Percentiles rank a stretch among this genome's conserved stretches.
These are phyloP conservation scores for Coniosporium tulheliwenetii DNA, from an alignment of 2,329 filamentous ascomycete genomes.

Conservation along the genomic window DNA sequence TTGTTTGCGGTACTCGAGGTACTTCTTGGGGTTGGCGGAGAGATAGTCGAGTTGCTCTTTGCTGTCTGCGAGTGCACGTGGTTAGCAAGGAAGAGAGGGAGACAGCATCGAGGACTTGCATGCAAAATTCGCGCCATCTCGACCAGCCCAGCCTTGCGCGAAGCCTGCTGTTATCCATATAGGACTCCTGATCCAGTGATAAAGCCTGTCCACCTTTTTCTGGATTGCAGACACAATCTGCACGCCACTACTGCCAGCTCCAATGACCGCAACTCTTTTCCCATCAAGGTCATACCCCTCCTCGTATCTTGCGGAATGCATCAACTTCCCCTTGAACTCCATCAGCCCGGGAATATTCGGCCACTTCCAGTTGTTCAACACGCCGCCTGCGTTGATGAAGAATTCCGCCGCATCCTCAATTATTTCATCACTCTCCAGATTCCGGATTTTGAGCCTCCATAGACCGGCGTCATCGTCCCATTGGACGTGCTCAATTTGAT, in stretches of 20 bases:
- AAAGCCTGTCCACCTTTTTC: conserved; percentile 19
- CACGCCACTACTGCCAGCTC: conserved; percentile 24
- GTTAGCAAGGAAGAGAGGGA: neutral
- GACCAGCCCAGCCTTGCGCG: conserved; percentile 29
- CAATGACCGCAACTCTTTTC: conserved; percentile 27
- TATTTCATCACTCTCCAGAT: conserved; percentile 16
- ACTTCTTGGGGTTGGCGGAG: conserved; percentile 24
- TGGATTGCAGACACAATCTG: conserved; percentile 27
- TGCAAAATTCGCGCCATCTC: conserved; percentile 30
- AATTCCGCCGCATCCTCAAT: conserved; percentile 20
- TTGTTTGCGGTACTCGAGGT: conserved; percentile 31
- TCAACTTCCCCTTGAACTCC: conserved; percentile 25
- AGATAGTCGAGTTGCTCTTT: conserved; percentile 23
- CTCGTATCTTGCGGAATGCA: conserved; percentile 28
- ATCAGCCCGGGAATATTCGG: conserved; percentile 25
- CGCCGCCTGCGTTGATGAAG: conserved; percentile 27
- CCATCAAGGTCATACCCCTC: conserved; percentile 20
- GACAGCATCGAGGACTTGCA: conserved; percentile 13
- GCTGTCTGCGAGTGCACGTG: conserved; percentile 11
- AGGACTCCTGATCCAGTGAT: conserved; percentile 26
- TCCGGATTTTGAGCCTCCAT: conserved; percentile 22
- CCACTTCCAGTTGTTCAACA: conserved; percentile 29
- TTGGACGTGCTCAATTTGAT: conserved; percentile 24
- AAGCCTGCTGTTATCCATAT: conserved; percentile 35
- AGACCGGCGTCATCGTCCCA: conserved; percentile 27